A percentile compares a stretch with the other conserved stretches of the same genome.
Evolutionary conservation across 805 yeast genomes (phyloP).

Genomic region (Kluyveromyces dobzhanskii): DNA sequence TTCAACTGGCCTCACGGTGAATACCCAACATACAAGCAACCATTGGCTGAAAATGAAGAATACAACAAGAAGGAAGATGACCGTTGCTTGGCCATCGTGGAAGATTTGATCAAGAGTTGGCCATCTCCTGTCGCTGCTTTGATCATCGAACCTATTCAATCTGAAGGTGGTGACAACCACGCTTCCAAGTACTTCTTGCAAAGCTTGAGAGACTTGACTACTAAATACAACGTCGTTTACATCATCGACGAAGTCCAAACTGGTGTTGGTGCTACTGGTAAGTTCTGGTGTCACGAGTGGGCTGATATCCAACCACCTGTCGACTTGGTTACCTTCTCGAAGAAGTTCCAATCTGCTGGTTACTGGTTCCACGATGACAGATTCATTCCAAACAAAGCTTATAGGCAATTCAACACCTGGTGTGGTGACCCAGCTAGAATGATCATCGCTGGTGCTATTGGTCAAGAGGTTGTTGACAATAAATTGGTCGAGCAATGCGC

Average conservation of each 20-base stretch:
- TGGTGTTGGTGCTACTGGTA: slow-evolving; percentile 67
- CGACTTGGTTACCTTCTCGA: slow-evolving; percentile 63
- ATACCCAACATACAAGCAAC: slow-evolving; percentile 79
- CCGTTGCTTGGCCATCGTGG: slow-evolving; percentile 71
- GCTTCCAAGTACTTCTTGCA: slow-evolving; percentile 56
- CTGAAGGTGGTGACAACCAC: slow-evolving; percentile 74
- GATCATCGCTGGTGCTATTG: slow-evolving; percentile 52
- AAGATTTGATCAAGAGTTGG: slow-evolving; percentile 60
- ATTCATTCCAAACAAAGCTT: slow-evolving; percentile 51
- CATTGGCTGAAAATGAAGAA: slow-evolving; percentile 57
- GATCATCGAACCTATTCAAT: slow-evolving; percentile 79
- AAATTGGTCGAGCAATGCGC: slow-evolving; percentile 41
- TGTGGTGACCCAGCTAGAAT: slow-evolving; percentile 70
- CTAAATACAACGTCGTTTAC: slow-evolving; percentile 48
- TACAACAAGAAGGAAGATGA: slow-evolving; percentile 71
- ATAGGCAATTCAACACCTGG: slow-evolving; percentile 72
- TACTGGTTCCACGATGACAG: slow-evolving; percentile 54
- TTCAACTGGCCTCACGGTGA: slow-evolving; percentile 97
- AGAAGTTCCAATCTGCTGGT: slow-evolving; percentile 68
- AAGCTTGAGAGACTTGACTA: slow-evolving; percentile 50
- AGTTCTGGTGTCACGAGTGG: slow-evolving; percentile 67
- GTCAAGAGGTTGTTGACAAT: slow-evolving; percentile 43
- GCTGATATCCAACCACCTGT: slow-evolving; percentile 55
- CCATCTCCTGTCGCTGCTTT: slow-evolving; percentile 76
- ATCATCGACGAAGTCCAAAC: slow-evolving; percentile 70